Base-by-base conservation (phyloP, 208 protist species). In the Porcisia hertigi region DNA sequence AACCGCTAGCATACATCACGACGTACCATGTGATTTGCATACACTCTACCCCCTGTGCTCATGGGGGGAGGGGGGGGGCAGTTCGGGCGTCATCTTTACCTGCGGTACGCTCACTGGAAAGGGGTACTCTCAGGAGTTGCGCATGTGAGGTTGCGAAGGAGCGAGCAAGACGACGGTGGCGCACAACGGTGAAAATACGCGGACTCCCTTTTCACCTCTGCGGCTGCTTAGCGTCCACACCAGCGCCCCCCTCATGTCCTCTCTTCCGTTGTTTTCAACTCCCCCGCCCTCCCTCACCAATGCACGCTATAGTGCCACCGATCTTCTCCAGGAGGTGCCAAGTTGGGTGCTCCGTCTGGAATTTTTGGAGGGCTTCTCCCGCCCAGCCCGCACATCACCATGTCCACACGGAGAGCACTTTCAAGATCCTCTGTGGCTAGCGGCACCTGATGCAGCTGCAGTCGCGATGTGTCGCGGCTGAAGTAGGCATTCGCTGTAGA, bases 401-500 rank as follows among this genome's bases (percentile, higher is more conserved):
- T 62, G 54, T 82, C 77, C 39, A 82, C 54, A 62, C 47, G 30
- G 52, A 86, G 25, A 36, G 77, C 82, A 70, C 72, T 18, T 36
- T 80, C 67, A 54, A 86, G 49, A 47, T 86, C 82, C 7, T 30
- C 70, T 8, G 55, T 45, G 4, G 84, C 84, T 49, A 78, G 73
- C 12, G 65, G 72, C 36, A 74, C 66, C 57, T 80, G 76, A 12
- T 73, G 45, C 57, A 87, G 69, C 65, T 78, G 71, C 76, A 82
- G 65, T 18, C 74, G 81, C 12, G 91, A 89, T 6, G 81, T 81
- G 36, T 91, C 95, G 53, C 95, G 88, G 76, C 92, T 96, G 86
- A 96, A 96, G 77, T 94, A 94, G 9, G 94, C 93, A 76, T 93
- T 92, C 9, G 90, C 86, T 59, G 79, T 82, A 52, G 71, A 55